Evolutionary conservation across 768 basidiomycete species (phyloP).

Genomic region (Rhizopogon rudus): DNA sequence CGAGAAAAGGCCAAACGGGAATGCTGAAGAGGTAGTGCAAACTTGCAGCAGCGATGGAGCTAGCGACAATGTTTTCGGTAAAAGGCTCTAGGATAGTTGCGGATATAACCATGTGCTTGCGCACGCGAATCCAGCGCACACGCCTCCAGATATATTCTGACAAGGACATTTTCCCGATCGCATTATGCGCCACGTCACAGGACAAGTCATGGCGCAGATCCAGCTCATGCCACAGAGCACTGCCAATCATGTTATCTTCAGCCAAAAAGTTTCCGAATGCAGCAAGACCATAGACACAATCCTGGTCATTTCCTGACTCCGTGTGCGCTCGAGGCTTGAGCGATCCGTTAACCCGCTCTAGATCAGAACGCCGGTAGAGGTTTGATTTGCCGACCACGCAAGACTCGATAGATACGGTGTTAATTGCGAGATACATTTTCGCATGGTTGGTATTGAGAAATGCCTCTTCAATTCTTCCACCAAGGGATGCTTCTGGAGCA

Average conservation of each 20-base stretch:
- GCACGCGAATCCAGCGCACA: constrained; percentile 94
- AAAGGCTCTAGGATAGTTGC: constrained; percentile 91
- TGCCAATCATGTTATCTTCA: constrained; percentile 97
- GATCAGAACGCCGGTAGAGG: constrained; percentile 84
- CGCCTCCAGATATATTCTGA: constrained; percentile 83
- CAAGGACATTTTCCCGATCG: constrained; percentile 84
- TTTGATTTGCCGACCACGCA: constrained; percentile 98
- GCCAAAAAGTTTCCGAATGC: constrained; percentile 88
- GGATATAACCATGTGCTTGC: constrained; percentile 86
- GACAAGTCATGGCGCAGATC: constrained; percentile 85
- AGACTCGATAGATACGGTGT: constrained; percentile 82
- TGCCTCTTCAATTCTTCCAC: constrained; percentile 85
- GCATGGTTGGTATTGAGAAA: constrained; percentile 97
- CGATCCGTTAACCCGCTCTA: constrained; percentile 70
- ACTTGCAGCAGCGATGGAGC: constrained; percentile 57
- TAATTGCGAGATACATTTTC: constrained; percentile 96
- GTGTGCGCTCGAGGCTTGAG: constrained; percentile 40
- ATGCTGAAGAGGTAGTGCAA: constrained; percentile 45
- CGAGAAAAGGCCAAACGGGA: constrained; percentile 49
- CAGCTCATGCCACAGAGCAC: constrained; percentile 90
- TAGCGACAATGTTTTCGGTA: constrained; percentile 79
- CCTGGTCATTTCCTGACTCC: constrained; percentile 10
- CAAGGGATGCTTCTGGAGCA: constrained; percentile 62
- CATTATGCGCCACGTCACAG: constrained; percentile 85
- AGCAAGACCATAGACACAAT: constrained; percentile 49